Evolutionary conservation across 2,329 filamentous ascomycete genomes (phyloP), one percentile per base, ranked within the genome.

Genomic region (Colletotrichum sp.): DNA sequence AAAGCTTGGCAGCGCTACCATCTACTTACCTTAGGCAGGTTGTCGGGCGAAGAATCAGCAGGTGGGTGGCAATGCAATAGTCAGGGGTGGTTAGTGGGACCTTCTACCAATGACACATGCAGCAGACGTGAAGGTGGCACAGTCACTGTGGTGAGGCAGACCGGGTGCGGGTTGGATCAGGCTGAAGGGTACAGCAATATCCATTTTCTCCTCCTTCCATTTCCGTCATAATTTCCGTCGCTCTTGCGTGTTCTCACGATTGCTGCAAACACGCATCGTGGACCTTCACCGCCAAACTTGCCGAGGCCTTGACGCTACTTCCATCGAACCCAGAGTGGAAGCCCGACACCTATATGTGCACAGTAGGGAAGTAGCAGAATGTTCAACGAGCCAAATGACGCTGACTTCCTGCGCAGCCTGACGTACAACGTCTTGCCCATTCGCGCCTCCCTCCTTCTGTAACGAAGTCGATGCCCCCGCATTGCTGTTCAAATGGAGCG

Each of bases 161-260:
- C 43, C 2, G 43, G 6, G 10, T 22, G n/a, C 2, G 43, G 6
- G 10, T 22, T 48, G n/a, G 1, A 48, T 22, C 2, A 22, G n/a
- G 2, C 43, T 48, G 43, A 3, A 48, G 3, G 43, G n/a, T 0
- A 12, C 6, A 1, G 43, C 18, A 22, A 12, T 2, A 22, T 22
- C 43, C n/a, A 48, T 48, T 48, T 22, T 48, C 6, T 48, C 43
- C n/a, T 13, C 43, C n/a, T 13, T 13, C n/a, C 43, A 43, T 43
- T 6, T 2, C 1, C 39, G 18, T 43, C 39, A 0, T 2, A 0
- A 10, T n/a, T 43, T n/a, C 39, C 39, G 39, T n/a, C 9, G 9
- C 39, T 43, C 18, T 0, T 1, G n/a, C 43, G n/a, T 22, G 1
- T 48, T 13, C 43, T 13, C n/a, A 0, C 13, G 43, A 0, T 48